Percentiles rank a stretch among this genome's conserved stretches.
Conservation (phyloP, 208 protist species). For the Herpetomonas muscarum region DNA sequence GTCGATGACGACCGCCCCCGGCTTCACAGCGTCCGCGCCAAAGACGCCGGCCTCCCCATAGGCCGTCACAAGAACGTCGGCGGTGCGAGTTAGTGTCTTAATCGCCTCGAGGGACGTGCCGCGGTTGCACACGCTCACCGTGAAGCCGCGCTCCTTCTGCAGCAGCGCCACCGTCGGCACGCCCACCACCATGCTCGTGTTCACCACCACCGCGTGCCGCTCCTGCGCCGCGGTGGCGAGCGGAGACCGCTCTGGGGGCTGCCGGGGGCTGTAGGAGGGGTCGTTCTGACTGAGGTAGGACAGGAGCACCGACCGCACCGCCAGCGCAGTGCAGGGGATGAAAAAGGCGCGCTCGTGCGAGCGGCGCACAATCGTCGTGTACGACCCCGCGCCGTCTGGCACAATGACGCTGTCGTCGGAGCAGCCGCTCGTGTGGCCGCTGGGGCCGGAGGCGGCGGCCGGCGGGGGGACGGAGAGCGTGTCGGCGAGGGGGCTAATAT, state of each 20-base stretch:
- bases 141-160: slow-evolving; percentile 69
- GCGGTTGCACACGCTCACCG: slow-evolving; percentile 91
- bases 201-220: slow-evolving; percentile 91
- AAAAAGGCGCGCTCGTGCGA: slow-evolving; percentile 54
- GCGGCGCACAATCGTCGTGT: slow-evolving; percentile 19
- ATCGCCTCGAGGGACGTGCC: slow-evolving; percentile 66
- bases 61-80: slow-evolving; percentile 92
- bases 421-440: not conserved
- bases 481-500: slow-evolving; percentile 39
- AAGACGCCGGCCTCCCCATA: slow-evolving; percentile 86
- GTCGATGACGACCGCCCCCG: slow-evolving; percentile 94
- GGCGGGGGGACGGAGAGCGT: not conserved
- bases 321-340: slow-evolving; percentile 59
- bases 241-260: not conserved
- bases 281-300: slow-evolving; percentile 35
- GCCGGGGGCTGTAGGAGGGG: slow-evolving; percentile 6
- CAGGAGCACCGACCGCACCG: slow-evolving; percentile 53
- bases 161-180: slow-evolving; percentile 90
- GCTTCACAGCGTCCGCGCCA: slow-evolving; percentile 74
- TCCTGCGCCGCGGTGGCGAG: slow-evolving; percentile 8
- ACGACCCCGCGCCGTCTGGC: slow-evolving; percentile 9
- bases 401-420: slow-evolving; percentile 18
- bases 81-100: slow-evolving; percentile 31
- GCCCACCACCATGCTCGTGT: slow-evolving; percentile 92
- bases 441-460: not conserved